Conservation (phyloP, 371 early-diverging fungal species). For the Nematocida sp. region DNA sequence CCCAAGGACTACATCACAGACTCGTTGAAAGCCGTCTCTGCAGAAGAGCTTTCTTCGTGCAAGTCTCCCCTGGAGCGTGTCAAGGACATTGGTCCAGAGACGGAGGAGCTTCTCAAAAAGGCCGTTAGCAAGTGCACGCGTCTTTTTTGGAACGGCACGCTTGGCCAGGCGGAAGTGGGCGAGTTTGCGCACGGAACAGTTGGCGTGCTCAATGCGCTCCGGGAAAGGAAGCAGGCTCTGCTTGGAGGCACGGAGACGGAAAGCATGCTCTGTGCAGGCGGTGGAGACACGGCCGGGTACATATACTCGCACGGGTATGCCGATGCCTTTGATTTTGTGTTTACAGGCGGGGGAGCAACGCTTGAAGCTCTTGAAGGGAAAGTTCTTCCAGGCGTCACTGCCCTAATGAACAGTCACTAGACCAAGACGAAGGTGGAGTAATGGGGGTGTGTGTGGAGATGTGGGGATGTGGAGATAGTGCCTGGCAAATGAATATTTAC, state of each 20-base stretch:
- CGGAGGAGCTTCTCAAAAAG: constrained; percentile 70
- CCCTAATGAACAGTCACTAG: constrained; percentile 26
- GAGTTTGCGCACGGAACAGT: constrained; percentile 82
- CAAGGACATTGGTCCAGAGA: constrained; percentile 76
- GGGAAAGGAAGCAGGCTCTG: constrained; percentile 68
- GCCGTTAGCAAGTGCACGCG: constrained; percentile 74
- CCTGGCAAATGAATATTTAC: too few relatives aligned
- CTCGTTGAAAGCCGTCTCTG: background rate
- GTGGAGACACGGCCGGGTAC: constrained; percentile 94
- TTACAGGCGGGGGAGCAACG: constrained; percentile 91
- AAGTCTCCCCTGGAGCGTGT: background rate
- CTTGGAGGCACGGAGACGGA: constrained; percentile 56
- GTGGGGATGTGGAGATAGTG: too few relatives aligned
- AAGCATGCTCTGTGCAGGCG: constrained; percentile 68
- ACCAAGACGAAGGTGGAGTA: background rate
- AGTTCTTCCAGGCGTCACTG: constrained; percentile 62
- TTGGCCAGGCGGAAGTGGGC: constrained; percentile 91
- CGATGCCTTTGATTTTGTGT: constrained; percentile 80
- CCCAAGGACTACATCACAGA: constrained; percentile 66
- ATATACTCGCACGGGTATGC: constrained; percentile 77
- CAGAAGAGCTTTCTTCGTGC: background rate
- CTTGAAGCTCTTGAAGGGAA: constrained; percentile 86
- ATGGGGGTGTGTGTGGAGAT: too few relatives aligned
- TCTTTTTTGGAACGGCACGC: constrained; percentile 93
- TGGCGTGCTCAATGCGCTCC: constrained; percentile 73